Conservation (phyloP, 2,329 filamentous ascomycete genomes). For the Boeremia lycopersici region DNA sequence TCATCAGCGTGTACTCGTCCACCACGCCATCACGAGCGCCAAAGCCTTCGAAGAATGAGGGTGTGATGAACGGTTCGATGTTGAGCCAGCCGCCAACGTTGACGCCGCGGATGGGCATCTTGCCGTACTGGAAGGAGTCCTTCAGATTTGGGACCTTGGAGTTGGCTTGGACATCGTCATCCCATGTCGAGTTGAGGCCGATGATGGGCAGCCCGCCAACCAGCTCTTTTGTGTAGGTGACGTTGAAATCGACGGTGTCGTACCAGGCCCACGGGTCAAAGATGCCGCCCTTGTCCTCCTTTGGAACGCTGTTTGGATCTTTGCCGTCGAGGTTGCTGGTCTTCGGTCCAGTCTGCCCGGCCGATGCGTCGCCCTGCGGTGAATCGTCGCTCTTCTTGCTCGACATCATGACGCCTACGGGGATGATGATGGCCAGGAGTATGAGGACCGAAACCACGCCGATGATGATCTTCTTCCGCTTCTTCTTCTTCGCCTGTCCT, state of each 20-base stretch:
- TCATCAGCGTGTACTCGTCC: slow-evolving; percentile 84
- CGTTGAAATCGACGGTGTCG: slow-evolving; percentile 88
- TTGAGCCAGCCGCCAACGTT: slow-evolving; percentile 95
- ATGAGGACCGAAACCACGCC: slow-evolving; percentile 47
- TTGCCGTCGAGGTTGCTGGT: slow-evolving; percentile 55
- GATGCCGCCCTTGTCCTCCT: slow-evolving; percentile 72
- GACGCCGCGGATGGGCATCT: slow-evolving; percentile 82
- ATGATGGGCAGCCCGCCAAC: slow-evolving; percentile 90
- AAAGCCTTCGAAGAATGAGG: slow-evolving; percentile 81
- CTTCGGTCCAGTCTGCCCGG: slow-evolving; percentile 37
- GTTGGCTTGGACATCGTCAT: slow-evolving; percentile 81
- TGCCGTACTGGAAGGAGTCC: slow-evolving; percentile 78
- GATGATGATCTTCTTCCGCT: slow-evolving; percentile 60
- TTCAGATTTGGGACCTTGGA: slow-evolving; percentile 78
- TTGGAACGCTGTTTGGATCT: slow-evolving; percentile 52
- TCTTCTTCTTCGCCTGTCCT: slow-evolving; percentile 46
- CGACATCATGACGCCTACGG: slow-evolving; percentile 53
- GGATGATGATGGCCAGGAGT: slow-evolving; percentile 54
- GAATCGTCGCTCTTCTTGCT: slow-evolving; percentile 47
- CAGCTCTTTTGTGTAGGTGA: slow-evolving; percentile 85
- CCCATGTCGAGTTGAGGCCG: slow-evolving; percentile 84
- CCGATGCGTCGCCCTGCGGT: slow-evolving; percentile 23
- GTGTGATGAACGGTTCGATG: slow-evolving; percentile 93
- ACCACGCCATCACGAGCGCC: slow-evolving; percentile 68
- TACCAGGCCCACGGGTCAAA: slow-evolving; percentile 93